Base-by-base conservation (phyloP, 192 early-diverging fungal species). In the Chytriomyces sp. region DNA sequence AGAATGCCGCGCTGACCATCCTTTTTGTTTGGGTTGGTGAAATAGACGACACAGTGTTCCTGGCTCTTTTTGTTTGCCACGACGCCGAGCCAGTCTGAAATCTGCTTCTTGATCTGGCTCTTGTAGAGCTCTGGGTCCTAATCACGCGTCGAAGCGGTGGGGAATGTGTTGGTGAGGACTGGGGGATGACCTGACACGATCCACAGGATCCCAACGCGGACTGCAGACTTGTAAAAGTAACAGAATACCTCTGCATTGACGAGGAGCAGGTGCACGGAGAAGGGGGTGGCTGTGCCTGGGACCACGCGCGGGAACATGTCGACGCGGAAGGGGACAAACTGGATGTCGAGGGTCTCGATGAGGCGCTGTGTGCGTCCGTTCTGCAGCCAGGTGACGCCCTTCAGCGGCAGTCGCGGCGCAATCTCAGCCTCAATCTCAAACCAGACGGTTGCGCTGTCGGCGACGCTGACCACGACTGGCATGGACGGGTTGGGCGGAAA, bases 111-210 rank as follows among this genome's bases (percentile, higher is more conserved):
- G 25, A 91, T 82, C 25, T 75, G 80, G 25, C 70, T 80, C 59
- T 87, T 89, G 80, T 96, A 96, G 0, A 80, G 57, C 37, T 96
- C 94, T 22, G 82, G 82, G 72, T 95, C 93, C 91, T 95, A 70
- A 22, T 30, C 41, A 5, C 28, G 32, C 5, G 10, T 34, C 22
- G 26, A 3, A 5, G 25, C 26, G 52, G 36, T 56, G 4, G 5
- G 22, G 6, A 64, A n/a, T n/a, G 22, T 25, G 10, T 4, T 39
- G 38, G 61, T 17, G 33, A 49, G 17, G n/a, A 2, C 10, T 8
- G 17, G 10, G 59, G 25, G 32, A 32, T n/a, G 52, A 1, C 59
- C 26, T 32, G 19, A 62, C 8, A 38, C 8, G 52, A 0, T 31
- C 39, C 22, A 6, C 17, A n/a, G 25, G 6, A 52, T 34, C 33